Percentiles rank a stretch among this genome's conserved stretches.
phyloP scores from a whole-genome alignment of 257 asterid genomes.

The Osmanthus fragrans region DNA sequence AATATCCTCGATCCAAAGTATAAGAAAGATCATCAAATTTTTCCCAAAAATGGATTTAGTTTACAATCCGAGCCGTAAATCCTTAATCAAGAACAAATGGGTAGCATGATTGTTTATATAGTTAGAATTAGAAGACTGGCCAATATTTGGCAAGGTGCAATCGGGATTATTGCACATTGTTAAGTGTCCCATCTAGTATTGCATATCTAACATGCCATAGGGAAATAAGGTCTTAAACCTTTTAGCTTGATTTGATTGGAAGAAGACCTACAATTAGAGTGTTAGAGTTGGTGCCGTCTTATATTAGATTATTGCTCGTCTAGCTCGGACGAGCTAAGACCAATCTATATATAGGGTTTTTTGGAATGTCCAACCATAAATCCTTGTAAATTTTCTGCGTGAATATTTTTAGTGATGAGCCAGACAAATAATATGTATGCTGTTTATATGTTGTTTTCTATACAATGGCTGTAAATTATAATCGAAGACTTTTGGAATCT shows the following conservation, averaged over 20 bases:
- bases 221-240: too few relatives aligned
- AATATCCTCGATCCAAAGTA: background rate
- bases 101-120: conserved; percentile 11
- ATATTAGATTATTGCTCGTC: background rate
- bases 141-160: too few relatives aligned
- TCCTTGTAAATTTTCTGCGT: background rate
- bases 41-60: conserved; percentile 34
- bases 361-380: background rate
- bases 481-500: background rate
- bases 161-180: too few relatives aligned
- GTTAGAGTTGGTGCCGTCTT: too few relatives aligned
- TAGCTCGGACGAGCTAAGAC: background rate
- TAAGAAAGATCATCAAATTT: background rate
- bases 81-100: conserved; percentile 64
- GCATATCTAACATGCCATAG: too few relatives aligned
- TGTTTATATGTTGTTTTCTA: background rate
- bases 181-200: too few relatives aligned
- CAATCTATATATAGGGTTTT: background rate
- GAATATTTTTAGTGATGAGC: background rate
- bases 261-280: too few relatives aligned
- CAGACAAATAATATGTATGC: background rate
- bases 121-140: too few relatives aligned
- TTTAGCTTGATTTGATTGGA: too few relatives aligned
- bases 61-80: conserved; percentile 56
- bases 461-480: background rate